These are phyloP conservation scores for Pythium pyrilobum DNA, from an alignment of 352 stramenopile genomes.

Conservation along the genomic window DNA sequence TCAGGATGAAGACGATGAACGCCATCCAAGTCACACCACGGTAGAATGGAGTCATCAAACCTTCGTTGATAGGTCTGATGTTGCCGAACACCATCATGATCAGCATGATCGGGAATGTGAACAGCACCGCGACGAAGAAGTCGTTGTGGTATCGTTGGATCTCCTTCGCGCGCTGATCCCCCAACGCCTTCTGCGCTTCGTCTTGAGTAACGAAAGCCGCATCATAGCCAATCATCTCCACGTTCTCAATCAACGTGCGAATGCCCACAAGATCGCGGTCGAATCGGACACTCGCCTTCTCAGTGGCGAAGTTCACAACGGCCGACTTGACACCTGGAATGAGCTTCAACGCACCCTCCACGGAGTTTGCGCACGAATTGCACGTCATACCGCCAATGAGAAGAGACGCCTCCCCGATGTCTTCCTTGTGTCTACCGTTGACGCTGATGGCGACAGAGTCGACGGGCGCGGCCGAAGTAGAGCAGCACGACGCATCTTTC, in stretches of 20 bases:
- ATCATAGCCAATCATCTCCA: conserved; percentile 90
- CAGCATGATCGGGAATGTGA: conserved; percentile 93
- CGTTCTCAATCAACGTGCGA: conserved; percentile 78
- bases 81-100: conserved; percentile 90
- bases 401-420: conserved; percentile 60
- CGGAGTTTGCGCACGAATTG: conserved; percentile 89
- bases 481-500: conserved; percentile 17
- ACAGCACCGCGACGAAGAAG: conserved; percentile 85
- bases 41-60: conserved; percentile 46
- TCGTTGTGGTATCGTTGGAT: conserved; percentile 75
- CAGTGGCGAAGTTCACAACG: conserved; percentile 84
- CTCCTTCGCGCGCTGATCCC: conserved; percentile 75
- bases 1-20: conserved; percentile 71
- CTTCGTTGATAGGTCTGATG: conserved; percentile 46
- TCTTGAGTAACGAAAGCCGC: conserved; percentile 59
- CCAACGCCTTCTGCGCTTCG: conserved; percentile 75
- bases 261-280: conserved; percentile 72
- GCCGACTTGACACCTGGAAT: conserved; percentile 69
- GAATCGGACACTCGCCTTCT: conserved; percentile 77
- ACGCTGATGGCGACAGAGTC: conserved; percentile 13
- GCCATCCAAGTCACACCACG: conserved; percentile 72
- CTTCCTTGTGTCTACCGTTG: conserved; percentile 15
- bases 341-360: conserved; percentile 81
- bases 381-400: conserved; percentile 90
- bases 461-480: background rate